phyloP scores from a whole-genome alignment of 139 green algal genomes.

The Chlorella ohadii region DNA sequence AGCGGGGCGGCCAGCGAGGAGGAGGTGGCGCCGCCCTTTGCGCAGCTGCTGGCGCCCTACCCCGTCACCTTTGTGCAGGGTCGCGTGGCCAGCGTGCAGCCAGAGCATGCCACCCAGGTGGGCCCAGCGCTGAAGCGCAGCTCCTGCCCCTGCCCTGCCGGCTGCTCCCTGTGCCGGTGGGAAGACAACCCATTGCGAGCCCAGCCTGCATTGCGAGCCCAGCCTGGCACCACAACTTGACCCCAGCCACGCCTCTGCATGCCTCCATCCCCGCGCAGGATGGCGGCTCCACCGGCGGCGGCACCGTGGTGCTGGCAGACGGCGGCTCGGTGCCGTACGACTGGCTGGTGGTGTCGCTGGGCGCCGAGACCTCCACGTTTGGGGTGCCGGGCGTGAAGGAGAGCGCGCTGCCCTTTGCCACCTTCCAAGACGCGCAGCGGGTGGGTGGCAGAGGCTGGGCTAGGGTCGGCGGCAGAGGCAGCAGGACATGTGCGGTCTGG shows the following conservation, averaged over 20 bases:
- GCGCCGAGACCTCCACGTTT: conserved; percentile 64
- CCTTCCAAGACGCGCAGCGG: conserved; percentile 75
- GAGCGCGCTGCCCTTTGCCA: conserved; percentile 82
- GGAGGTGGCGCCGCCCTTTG: conserved; percentile 93
- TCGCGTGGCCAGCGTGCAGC: conserved; percentile 44
- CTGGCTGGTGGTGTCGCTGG: conserved; percentile 91
- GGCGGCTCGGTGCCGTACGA: conserved; percentile 82
- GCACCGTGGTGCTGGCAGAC: conserved; percentile 63
- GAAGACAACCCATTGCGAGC: no score
- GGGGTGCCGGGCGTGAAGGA: conserved; percentile 87
- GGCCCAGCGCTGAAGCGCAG: background rate
- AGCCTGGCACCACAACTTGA: no score
- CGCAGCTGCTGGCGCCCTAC: conserved; percentile 89
- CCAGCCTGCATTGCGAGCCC: no score
- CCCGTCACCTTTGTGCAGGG: conserved; percentile 86
- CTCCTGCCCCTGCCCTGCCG: background rate
- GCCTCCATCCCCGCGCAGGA: background rate
- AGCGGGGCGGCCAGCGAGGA: conserved; percentile 69
- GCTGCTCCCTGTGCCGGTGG: background rate
- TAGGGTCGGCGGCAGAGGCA: background rate
- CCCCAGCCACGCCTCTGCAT: no score
- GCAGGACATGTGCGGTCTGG: no score
- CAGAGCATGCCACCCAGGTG: conserved; percentile 13
- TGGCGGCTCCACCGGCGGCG: conserved; percentile 47
- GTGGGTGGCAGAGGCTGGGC: background rate